phyloP scores from a whole-genome alignment of 2,329 filamentous ascomycete species.

The Colletotrichum sp. region DNA sequence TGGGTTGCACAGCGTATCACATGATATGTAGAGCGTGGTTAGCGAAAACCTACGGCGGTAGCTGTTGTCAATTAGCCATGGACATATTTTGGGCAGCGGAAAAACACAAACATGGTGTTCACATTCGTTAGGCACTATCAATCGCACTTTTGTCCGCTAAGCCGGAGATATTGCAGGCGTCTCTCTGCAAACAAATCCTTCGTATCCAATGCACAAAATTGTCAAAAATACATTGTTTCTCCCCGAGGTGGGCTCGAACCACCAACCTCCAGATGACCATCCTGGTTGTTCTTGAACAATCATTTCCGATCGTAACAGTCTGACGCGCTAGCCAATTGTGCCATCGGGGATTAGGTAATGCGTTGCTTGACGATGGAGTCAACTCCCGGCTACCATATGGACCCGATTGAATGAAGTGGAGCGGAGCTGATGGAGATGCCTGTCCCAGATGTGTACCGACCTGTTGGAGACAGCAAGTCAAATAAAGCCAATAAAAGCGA shows the following conservation, averaged over 20 bases:
- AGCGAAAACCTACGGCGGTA: neutral
- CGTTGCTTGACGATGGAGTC: neutral
- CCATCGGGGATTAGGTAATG: neutral
- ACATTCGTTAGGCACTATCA: neutral
- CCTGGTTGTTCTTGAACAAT: neutral
- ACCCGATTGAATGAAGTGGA: neutral
- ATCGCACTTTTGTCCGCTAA: neutral
- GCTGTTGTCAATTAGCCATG: neutral
- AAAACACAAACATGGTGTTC: too few relatives aligned
- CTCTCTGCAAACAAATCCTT: neutral
- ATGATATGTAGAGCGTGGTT: neutral
- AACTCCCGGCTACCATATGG: neutral
- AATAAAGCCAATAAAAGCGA: neutral
- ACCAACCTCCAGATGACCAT: constrained; percentile 1
- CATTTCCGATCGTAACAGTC: neutral
- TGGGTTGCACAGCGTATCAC: neutral
- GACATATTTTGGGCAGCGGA: too few relatives aligned
- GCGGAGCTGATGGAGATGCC: neutral
- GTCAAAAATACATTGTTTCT: neutral
- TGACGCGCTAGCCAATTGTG: constrained; percentile 5
- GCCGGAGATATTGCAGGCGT: fast-evolving
- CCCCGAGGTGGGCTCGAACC: neutral
- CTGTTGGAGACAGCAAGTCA: neutral
- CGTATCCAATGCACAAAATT: neutral
- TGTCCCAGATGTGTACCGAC: neutral